These are phyloP conservation scores for Phytomonas sp. DNA, from an alignment of 208 protist genomes.

Conservation along the genomic window DNA sequence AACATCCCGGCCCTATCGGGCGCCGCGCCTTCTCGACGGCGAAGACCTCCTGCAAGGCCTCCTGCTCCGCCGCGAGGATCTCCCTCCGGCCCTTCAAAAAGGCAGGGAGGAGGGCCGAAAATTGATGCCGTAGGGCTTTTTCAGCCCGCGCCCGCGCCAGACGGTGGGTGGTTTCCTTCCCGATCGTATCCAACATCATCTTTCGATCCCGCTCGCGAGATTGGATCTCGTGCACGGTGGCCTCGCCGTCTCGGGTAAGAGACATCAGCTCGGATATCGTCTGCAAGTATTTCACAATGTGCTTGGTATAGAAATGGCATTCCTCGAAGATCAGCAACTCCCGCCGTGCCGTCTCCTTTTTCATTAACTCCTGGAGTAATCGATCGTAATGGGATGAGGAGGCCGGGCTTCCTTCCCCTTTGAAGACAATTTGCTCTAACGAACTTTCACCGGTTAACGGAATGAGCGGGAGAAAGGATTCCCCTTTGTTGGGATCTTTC, in stretches of 20 bases:
- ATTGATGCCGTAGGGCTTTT: slow-evolving; percentile 21
- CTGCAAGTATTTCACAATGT: slow-evolving; percentile 13
- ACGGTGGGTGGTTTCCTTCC: slow-evolving; percentile 17
- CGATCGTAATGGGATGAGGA: neutral
- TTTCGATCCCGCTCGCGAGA: slow-evolving; percentile 13
- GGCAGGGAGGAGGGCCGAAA: slow-evolving; percentile 28
- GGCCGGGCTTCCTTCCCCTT: neutral
- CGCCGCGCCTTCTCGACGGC: slow-evolving; percentile 40
- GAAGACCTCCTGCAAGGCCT: slow-evolving; percentile 23
- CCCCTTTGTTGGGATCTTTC: neutral
- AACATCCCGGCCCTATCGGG: slow-evolving; percentile 35
- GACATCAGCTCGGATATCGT: slow-evolving; percentile 18
- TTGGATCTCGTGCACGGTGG: slow-evolving; percentile 26
- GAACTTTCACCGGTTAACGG: too few relatives aligned
- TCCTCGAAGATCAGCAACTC: slow-evolving; percentile 3
- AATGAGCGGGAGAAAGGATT: neutral
- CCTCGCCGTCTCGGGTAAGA: slow-evolving; percentile 18
- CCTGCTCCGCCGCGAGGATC: slow-evolving; percentile 33
- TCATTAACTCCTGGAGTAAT: slow-evolving; percentile 12
- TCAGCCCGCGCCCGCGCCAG: slow-evolving; percentile 28
- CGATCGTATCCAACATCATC: slow-evolving; percentile 35
- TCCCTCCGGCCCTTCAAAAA: slow-evolving; percentile 20
- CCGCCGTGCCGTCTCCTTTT: slow-evolving; percentile 10
- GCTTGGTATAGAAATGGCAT: slow-evolving; percentile 11
- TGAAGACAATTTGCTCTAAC: neutral